These are phyloP conservation scores for Cordyceps tenuipes DNA, from an alignment of 2,329 filamentous ascomycete species.

Conservation along the genomic window DNA sequence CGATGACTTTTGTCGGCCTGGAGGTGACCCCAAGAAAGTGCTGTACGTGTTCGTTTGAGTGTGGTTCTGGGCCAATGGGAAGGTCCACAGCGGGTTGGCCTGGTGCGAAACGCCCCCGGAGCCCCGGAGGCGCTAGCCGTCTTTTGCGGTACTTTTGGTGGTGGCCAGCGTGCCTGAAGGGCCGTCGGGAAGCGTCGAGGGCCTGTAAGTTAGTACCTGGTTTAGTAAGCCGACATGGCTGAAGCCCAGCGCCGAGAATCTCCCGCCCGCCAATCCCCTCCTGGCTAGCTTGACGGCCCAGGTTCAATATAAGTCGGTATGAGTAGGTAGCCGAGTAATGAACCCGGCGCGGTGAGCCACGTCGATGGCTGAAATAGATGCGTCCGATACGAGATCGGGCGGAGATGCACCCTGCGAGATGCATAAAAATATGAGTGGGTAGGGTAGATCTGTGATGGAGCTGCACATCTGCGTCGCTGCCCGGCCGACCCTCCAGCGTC, in stretches of 20 bases:
- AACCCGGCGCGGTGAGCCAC: neutral
- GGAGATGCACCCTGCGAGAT: neutral
- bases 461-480: neutral
- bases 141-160: neutral
- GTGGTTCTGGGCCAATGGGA: neutral
- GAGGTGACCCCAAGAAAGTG: conserved; percentile 13
- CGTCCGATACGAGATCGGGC: neutral
- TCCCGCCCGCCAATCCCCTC: neutral
- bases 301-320: neutral
- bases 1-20: neutral
- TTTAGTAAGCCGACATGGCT: neutral
- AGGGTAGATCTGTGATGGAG: too few relatives aligned
- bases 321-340: conserved; percentile 3
- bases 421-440: neutral
- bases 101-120: neutral
- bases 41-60: conserved; percentile 21
- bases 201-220: neutral
- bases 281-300: neutral
- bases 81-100: neutral
- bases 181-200: neutral
- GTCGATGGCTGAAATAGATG: neutral
- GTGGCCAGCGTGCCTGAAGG: neutral
- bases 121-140: neutral
- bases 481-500: neutral
- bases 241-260: neutral